A percentile compares a stretch with the other conserved stretches of the same genome.
Evolutionary conservation across 768 basidiomycete species (phyloP).

Genomic region (Pisolithus tinctorius): DNA sequence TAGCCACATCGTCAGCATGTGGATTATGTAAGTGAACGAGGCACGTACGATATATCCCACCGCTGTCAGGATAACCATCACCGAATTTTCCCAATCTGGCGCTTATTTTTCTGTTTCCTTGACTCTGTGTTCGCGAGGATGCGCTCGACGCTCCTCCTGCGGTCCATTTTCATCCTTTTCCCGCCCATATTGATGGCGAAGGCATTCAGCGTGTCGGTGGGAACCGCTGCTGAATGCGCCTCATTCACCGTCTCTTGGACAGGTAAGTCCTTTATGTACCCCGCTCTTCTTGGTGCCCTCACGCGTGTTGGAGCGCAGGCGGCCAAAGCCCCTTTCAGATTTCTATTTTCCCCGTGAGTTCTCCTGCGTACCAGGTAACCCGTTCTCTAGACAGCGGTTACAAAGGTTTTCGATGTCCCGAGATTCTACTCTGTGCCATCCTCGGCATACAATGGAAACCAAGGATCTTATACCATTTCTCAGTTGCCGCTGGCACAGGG

Average conservation of each 20-base stretch:
- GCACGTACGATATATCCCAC: too few relatives aligned
- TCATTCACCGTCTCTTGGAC: constrained; percentile 54
- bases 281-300: neutral
- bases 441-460: constrained; percentile 45
- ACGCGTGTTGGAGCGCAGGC: constrained; percentile 30
- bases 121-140: constrained; percentile 18
- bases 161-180: constrained; percentile 15
- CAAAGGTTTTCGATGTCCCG: constrained; percentile 48
- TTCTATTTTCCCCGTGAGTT: constrained; percentile 45
- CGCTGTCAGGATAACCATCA: too few relatives aligned
- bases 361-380: neutral
- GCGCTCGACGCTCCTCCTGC: constrained; percentile 20
- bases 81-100: neutral
- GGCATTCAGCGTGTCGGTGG: constrained; percentile 45
- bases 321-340: constrained; percentile 49
- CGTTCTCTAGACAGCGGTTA: constrained; percentile 5
- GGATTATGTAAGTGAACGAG: neutral
- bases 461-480: constrained; percentile 43
- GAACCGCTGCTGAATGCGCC: constrained; percentile 53
- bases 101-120: constrained; percentile 4
- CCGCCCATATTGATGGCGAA: constrained; percentile 13
- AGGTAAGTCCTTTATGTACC: constrained; percentile 35
- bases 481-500: constrained; percentile 37
- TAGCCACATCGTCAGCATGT: too few relatives aligned
- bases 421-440: constrained; percentile 49